phyloP scores from a whole-genome alignment of 257 asterid genomes.

The Jasminum sambac region DNA sequence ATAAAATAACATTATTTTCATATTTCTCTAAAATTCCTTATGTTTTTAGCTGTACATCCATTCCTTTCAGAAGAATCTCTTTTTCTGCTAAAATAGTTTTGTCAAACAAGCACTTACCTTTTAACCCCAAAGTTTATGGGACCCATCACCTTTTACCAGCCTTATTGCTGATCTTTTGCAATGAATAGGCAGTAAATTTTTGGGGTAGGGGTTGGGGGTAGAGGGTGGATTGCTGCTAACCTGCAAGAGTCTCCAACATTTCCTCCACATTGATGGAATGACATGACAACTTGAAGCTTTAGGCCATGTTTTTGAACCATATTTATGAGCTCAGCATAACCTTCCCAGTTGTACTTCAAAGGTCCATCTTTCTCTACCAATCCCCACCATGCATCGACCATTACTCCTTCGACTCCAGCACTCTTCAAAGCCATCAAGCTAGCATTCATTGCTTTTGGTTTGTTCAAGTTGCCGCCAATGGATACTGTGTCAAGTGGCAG shows the following conservation, averaged over 20 bases:
- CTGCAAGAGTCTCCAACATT: slow-evolving; percentile 94
- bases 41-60: too few relatives aligned
- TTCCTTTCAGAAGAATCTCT: too few relatives aligned
- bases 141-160: too few relatives aligned
- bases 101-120: too few relatives aligned
- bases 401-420: slow-evolving; percentile 87
- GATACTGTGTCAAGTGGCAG: slow-evolving; percentile 83
- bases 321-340: slow-evolving; percentile 73
- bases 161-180: too few relatives aligned
- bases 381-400: slow-evolving; percentile 99
- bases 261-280: slow-evolving; percentile 95
- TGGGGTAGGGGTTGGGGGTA: too few relatives aligned
- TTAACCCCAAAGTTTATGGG: too few relatives aligned
- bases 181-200: too few relatives aligned
- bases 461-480: slow-evolving; percentile 60
- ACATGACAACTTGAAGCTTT: slow-evolving; percentile 92
- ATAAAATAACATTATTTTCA: too few relatives aligned
- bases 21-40: too few relatives aligned
- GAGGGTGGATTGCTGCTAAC: slow-evolving; percentile 31
- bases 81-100: too few relatives aligned
- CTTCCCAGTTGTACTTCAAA: slow-evolving; percentile 81
- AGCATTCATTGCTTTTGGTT: slow-evolving; percentile 76
- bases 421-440: slow-evolving; percentile 86
- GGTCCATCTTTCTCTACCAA: slow-evolving; percentile 94
- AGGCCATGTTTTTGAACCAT: slow-evolving; percentile 70